Conservation (phyloP, 768 basidiomycete species). For the Boletus coccyginus region DNA sequence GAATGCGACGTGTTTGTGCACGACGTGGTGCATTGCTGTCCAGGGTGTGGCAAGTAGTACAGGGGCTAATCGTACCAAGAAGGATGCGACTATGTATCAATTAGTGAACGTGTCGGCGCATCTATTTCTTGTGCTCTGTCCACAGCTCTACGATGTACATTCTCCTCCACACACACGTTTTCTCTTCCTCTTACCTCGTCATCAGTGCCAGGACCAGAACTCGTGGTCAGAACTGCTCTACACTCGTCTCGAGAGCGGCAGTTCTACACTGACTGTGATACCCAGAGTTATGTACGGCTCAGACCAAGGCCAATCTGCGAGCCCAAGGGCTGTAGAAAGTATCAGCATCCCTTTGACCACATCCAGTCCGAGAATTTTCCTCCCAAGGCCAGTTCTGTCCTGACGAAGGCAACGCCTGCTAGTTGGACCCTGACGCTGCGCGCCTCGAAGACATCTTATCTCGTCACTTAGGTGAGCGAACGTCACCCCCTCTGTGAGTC, state of each 20-base stretch:
- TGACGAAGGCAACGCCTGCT: constrained; percentile 75
- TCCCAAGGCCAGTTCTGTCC: constrained; percentile 73
- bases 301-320: constrained; percentile 48
- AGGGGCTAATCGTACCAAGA: background rate
- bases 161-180: constrained; percentile 33
- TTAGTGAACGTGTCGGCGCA: background rate
- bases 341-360: constrained; percentile 78
- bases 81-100: background rate
- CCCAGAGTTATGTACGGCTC: constrained; percentile 59
- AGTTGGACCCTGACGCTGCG: constrained; percentile 51
- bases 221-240: constrained; percentile 48
- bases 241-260: constrained; percentile 69
- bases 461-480: constrained; percentile 66
- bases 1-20: constrained; percentile 98
- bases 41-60: constrained; percentile 66
- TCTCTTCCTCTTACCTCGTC: constrained; percentile 36
- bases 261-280: constrained; percentile 76
- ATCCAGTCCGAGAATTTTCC: constrained; percentile 46
- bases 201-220: constrained; percentile 48
- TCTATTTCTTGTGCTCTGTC: background rate
- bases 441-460: background rate
- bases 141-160: background rate
- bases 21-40: constrained; percentile 93
- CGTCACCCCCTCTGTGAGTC: constrained; percentile 52
- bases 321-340: constrained; percentile 66